Evolutionary conservation across 371 early-diverging fungal genomes (phyloP).

Genomic region (Mucor circinelloides): DNA sequence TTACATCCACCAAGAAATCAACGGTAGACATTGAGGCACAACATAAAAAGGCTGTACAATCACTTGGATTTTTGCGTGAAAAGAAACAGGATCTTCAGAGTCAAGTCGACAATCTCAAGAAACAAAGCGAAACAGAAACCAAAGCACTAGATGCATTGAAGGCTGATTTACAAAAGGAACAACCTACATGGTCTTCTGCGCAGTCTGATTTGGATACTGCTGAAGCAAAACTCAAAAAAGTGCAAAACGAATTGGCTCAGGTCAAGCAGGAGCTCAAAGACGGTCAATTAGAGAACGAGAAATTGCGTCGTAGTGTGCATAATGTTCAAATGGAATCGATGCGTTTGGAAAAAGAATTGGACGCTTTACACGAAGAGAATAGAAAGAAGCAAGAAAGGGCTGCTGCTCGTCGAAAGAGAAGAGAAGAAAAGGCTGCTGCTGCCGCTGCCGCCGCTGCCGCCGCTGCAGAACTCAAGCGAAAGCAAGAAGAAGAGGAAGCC

Average conservation of each 20-base stretch:
- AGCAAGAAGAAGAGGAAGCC: conserved; percentile 12
- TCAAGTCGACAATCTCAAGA: conserved; percentile 15
- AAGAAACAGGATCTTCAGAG: conserved; percentile 31
- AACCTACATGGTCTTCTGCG: conserved; percentile 26
- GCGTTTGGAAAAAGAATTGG: conserved; percentile 23
- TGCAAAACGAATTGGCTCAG: conserved; percentile 22
- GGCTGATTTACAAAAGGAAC: conserved; percentile 21
- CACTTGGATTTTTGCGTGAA: conserved; percentile 22
- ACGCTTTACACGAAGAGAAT: conserved; percentile 22
- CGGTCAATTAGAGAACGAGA: conserved; percentile 41
- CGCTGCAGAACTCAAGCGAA: conserved; percentile 8
- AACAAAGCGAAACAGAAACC: conserved; percentile 5
- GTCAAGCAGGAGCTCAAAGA: conserved; percentile 28
- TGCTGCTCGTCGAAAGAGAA: conserved; percentile 3
- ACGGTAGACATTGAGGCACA: conserved; percentile 28
- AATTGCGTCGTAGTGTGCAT: conserved; percentile 34
- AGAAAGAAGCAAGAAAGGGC: conserved; percentile 28
- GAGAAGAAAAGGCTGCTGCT: not conserved
- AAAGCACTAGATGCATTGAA: conserved; percentile 25
- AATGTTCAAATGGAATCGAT: conserved; percentile 47
- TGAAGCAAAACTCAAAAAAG: conserved; percentile 21
- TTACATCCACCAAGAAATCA: conserved; percentile 25
- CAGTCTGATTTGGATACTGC: conserved; percentile 24
- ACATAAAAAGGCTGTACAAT: conserved; percentile 21
- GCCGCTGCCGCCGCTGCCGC: conserved; percentile 2